Evolutionary conservation across 768 basidiomycete species (phyloP).

Genomic region (Auriscalpium microsporum): DNA sequence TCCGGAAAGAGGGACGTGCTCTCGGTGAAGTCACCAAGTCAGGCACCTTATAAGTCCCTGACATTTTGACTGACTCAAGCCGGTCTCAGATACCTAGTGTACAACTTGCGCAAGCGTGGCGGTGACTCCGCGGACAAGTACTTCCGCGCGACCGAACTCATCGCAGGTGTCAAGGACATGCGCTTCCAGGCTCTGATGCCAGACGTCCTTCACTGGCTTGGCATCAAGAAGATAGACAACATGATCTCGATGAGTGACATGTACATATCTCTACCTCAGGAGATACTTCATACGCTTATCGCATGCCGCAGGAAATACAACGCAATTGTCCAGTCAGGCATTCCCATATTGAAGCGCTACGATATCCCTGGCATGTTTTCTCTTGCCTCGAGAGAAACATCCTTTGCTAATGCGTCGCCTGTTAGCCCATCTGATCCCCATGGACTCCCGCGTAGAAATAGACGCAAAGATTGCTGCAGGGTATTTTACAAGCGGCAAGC

Average conservation of each 20-base stretch:
- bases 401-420: not conserved
- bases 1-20: slow-evolving; percentile 89
- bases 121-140: slow-evolving; percentile 91
- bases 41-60: slow-evolving; percentile 10
- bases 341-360: slow-evolving; percentile 72
- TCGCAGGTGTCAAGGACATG: slow-evolving; percentile 95
- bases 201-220: slow-evolving; percentile 92
- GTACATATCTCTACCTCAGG: slow-evolving; percentile 26
- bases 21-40: slow-evolving; percentile 91
- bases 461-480: slow-evolving; percentile 95
- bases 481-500: slow-evolving; percentile 79
- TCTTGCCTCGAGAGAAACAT: not conserved
- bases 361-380: slow-evolving; percentile 66
- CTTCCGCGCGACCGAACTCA: slow-evolving; percentile 88
- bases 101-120: slow-evolving; percentile 91
- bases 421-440: slow-evolving; percentile 77
- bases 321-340: slow-evolving; percentile 85
- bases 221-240: slow-evolving; percentile 81
- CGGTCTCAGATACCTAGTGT: slow-evolving; percentile 72
- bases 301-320: slow-evolving; percentile 72
- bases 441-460: slow-evolving; percentile 87
- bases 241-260: slow-evolving; percentile 91
- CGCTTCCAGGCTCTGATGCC: slow-evolving; percentile 95
- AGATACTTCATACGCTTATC: not conserved
- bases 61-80: not conserved